Conservation (phyloP, 257 asterid genomes). For the Cruciata laevipes region DNA sequence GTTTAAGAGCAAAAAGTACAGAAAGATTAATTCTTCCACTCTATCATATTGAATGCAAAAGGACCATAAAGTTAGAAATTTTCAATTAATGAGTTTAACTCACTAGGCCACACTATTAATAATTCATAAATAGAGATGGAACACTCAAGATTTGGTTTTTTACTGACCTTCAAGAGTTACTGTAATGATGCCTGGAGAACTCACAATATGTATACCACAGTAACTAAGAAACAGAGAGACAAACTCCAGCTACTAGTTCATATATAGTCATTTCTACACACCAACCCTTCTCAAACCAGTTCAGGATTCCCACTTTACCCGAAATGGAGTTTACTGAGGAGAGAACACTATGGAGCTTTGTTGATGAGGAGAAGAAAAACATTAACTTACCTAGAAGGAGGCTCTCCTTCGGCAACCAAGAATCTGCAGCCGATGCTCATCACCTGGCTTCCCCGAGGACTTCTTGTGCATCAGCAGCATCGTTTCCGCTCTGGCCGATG, state of each 20-base stretch:
- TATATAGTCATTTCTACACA: background rate
- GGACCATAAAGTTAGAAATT: background rate
- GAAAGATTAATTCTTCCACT: too few species aligned
- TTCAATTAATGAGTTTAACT: background rate
- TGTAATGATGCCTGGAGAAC: background rate
- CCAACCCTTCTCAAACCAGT: background rate
- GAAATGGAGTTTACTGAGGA: slow-evolving; percentile 40
- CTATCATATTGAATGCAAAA: background rate
- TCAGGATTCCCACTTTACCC: slow-evolving; percentile 16
- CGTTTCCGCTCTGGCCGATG: slow-evolving; percentile 25
- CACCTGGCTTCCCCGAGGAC: slow-evolving; percentile 45
- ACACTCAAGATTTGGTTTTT: background rate
- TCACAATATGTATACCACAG: background rate
- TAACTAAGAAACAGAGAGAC: background rate
- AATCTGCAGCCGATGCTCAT: slow-evolving; percentile 16
- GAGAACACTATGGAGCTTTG: slow-evolving; percentile 30
- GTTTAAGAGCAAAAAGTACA: too few species aligned
- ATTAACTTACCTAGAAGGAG: slow-evolving; percentile 41
- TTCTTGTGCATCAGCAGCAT: slow-evolving; percentile 55
- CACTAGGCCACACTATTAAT: background rate
- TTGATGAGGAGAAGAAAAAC: slow-evolving; percentile 37
- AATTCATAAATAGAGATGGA: background rate
- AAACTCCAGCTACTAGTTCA: background rate
- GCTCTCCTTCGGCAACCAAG: slow-evolving; percentile 44
- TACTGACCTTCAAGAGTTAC: background rate